Conservation (phyloP, 1,284 basidiomycete genomes). For the Pyrrhoderma lamaoense region DNA sequence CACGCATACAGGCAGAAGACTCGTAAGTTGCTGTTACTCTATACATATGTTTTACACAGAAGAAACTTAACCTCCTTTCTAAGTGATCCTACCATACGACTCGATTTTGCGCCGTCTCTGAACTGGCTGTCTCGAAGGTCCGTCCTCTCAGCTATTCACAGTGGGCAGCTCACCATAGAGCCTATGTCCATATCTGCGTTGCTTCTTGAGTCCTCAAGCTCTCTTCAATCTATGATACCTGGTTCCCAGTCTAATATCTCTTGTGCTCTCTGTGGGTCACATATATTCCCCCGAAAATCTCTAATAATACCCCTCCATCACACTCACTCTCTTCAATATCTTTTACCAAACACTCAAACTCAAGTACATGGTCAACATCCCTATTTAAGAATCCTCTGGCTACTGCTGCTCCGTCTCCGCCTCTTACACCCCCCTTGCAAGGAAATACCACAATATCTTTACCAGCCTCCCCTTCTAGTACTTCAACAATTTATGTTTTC, state of each 20-base stretch:
- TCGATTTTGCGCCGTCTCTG: slow-evolving; percentile 90
- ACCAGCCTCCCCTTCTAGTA: slow-evolving; percentile 21
- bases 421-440: slow-evolving; percentile 28
- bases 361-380: slow-evolving; percentile 43
- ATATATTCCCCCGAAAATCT: slow-evolving; percentile 32
- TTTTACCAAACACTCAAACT: slow-evolving; percentile 23
- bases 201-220: slow-evolving; percentile 40
- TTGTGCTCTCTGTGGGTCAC: slow-evolving; percentile 73
- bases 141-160: slow-evolving; percentile 82
- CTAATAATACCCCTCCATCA: slow-evolving; percentile 18
- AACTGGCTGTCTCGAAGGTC: slow-evolving; percentile 89
- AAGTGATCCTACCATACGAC: slow-evolving; percentile 86
- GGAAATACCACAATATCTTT: slow-evolving; percentile 19
- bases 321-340: slow-evolving; percentile 21
- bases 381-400: slow-evolving; percentile 48
- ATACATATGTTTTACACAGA: neutral
- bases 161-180: slow-evolving; percentile 85
- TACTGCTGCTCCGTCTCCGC: slow-evolving; percentile 21
- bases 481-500: slow-evolving; percentile 50
- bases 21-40: slow-evolving; percentile 52
- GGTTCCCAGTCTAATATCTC: slow-evolving; percentile 34
- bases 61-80: slow-evolving; percentile 17
- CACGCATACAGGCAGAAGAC: slow-evolving; percentile 80
- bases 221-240: slow-evolving; percentile 35
- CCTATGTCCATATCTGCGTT: slow-evolving; percentile 58